These are phyloP conservation scores for Colletotrichum destructivum DNA, from an alignment of 2,329 filamentous ascomycete species.

Conservation along the genomic window DNA sequence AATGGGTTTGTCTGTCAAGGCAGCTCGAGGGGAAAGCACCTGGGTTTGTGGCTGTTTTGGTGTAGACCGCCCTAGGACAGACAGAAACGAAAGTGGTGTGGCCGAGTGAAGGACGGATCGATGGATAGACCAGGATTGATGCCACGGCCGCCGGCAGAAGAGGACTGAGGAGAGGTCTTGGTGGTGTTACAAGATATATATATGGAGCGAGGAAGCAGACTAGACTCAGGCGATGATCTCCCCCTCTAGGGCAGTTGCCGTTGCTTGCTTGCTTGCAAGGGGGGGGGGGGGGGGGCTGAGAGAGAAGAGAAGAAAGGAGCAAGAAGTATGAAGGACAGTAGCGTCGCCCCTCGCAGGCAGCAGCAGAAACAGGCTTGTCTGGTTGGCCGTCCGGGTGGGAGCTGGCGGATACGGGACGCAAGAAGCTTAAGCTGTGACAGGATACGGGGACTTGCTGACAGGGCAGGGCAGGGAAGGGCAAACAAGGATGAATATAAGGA, in stretches of 20 bases:
- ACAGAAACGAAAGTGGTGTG: constrained; percentile 17
- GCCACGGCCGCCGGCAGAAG: constrained; percentile 28
- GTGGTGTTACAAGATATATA: constrained; percentile 27
- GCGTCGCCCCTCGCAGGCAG: constrained; percentile 2
- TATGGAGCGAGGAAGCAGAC: constrained; percentile 3
- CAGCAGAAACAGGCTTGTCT: not conserved
- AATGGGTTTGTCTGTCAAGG: constrained; percentile 3
- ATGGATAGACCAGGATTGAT: not conserved
- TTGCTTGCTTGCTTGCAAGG: constrained; percentile 16
- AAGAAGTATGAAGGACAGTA: not conserved
- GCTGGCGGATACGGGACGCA: constrained; percentile 18
- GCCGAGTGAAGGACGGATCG: constrained; percentile 21
- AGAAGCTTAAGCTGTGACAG: constrained; percentile 27
- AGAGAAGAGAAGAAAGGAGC: not conserved
- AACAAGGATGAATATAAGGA: not conserved
- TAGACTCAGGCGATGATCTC: constrained; percentile 32
- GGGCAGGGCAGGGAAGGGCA: not conserved
- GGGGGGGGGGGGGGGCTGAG: not conserved
- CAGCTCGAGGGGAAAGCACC: constrained; percentile 3
- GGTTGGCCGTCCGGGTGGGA: constrained; percentile 3
- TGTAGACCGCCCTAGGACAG: not conserved
- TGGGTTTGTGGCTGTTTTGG: constrained; percentile 10
- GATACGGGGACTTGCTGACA: constrained; percentile 9
- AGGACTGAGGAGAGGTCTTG: not conserved
- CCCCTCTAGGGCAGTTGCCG: constrained; percentile 17